Conservation (phyloP, 495 filamentous ascomycete species). For the Hyphodiscus hymeniophilus region DNA sequence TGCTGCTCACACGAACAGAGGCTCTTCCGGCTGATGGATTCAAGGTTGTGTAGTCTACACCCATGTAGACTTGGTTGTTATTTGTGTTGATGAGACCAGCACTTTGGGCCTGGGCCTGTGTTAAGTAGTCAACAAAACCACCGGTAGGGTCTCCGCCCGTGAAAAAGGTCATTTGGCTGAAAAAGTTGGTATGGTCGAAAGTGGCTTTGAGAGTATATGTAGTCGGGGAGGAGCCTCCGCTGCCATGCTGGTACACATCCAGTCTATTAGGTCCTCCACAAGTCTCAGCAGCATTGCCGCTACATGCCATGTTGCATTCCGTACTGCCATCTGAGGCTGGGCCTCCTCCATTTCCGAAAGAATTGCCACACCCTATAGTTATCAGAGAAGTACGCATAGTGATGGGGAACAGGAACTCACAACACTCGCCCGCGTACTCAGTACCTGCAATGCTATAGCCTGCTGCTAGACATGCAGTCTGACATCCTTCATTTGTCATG, state of each 20-base stretch:
- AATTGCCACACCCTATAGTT: conserved; percentile 36
- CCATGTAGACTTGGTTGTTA: conserved; percentile 48
- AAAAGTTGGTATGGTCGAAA: conserved; percentile 41
- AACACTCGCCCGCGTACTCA: conserved; percentile 36
- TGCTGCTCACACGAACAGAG: conserved; percentile 63
- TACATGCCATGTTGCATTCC: conserved; percentile 49
- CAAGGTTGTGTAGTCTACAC: conserved; percentile 37
- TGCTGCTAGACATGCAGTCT: conserved; percentile 31
- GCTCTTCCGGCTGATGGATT: conserved; percentile 43
- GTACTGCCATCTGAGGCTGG: conserved; percentile 4
- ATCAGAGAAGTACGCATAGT: neutral
- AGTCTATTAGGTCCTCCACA: conserved; percentile 49
- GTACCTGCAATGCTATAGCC: conserved; percentile 42
- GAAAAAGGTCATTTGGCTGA: conserved; percentile 46
- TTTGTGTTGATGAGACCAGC: conserved; percentile 34
- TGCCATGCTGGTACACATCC: conserved; percentile 37
- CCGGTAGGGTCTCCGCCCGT: conserved; percentile 53
- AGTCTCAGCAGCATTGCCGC: conserved; percentile 41
- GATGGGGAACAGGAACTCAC: neutral
- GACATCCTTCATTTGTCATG: conserved; percentile 31
- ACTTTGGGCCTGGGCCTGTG: conserved; percentile 26
- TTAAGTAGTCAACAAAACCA: conserved; percentile 58
- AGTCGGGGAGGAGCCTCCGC: neutral
- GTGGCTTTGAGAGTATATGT: conserved; percentile 29
- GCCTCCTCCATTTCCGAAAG: conserved; percentile 23